Conservation (phyloP, 257 asterid species). For the Paulownia fortunei region DNA sequence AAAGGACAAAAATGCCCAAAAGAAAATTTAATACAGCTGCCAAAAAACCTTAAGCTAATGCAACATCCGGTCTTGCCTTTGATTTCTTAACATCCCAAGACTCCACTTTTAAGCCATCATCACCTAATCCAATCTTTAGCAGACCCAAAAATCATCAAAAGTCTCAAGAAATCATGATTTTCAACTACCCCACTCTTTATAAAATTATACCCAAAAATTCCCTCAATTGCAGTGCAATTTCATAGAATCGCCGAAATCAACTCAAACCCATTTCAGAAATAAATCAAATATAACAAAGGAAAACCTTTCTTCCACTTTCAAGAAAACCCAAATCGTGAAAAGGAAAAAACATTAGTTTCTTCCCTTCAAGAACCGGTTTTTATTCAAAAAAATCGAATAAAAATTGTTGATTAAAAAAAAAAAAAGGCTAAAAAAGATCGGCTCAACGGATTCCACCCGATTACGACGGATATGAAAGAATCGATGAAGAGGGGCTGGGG, state of each 20-base stretch:
- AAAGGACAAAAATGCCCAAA: too few relatives aligned
- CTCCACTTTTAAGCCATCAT: slow-evolving; percentile 51
- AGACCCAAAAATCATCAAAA: slow-evolving; percentile 45
- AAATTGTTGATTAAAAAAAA: slow-evolving; percentile 4
- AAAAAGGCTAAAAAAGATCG: slow-evolving; percentile 35
- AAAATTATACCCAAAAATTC: slow-evolving; percentile 29
- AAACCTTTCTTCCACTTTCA: slow-evolving; percentile 22
- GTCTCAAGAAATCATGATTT: slow-evolving; percentile 7
- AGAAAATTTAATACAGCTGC: slow-evolving; percentile 60
- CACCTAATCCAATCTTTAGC: slow-evolving; percentile 57
- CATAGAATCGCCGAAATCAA: slow-evolving; percentile 26
- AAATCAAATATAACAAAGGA: slow-evolving; percentile 24
- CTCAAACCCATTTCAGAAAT: slow-evolving; percentile 37
- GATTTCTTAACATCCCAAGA: slow-evolving; percentile 60
- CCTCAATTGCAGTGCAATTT: slow-evolving; percentile 28
- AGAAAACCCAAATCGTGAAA: slow-evolving; percentile 31
- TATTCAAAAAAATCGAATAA: slow-evolving; percentile 16
- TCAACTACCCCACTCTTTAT: slow-evolving; percentile 8
- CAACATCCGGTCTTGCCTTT: slow-evolving; percentile 56
- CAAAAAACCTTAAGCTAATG: slow-evolving; percentile 55
- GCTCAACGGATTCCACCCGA: too few relatives aligned
- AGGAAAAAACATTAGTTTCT: slow-evolving; percentile 4
- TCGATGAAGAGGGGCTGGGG: too few relatives aligned
- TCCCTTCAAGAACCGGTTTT: slow-evolving; percentile 37
- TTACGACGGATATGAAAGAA: too few relatives aligned